Conservation (phyloP, 208 protist genomes). For the Wallacemonas sp. region DNA sequence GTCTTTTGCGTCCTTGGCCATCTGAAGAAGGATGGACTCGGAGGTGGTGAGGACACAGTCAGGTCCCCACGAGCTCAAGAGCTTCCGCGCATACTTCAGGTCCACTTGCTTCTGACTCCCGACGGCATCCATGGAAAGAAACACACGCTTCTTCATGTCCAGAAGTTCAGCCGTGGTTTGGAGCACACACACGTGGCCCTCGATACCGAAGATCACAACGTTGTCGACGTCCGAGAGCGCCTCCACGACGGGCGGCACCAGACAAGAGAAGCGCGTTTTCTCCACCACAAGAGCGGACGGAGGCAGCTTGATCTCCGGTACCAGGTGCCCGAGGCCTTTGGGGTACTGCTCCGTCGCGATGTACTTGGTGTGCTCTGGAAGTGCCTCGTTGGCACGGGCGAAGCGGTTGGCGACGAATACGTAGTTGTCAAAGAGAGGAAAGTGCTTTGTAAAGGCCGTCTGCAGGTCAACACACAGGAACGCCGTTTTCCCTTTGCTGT, state of each 20-base stretch:
- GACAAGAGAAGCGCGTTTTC: slow-evolving; percentile 63
- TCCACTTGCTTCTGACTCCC: slow-evolving; percentile 74
- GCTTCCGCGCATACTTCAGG: slow-evolving; percentile 46
- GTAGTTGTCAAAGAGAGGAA: slow-evolving; percentile 63
- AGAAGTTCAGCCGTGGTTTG: slow-evolving; percentile 75
- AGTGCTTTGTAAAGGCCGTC: slow-evolving; percentile 54
- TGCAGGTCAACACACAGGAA: slow-evolving; percentile 81
- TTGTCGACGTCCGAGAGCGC: slow-evolving; percentile 43
- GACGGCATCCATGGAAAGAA: slow-evolving; percentile 63
- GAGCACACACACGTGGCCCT: slow-evolving; percentile 78
- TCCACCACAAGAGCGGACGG: slow-evolving; percentile 25
- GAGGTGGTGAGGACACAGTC: slow-evolving; percentile 63
- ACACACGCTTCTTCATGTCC: slow-evolving; percentile 65
- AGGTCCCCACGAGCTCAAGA: slow-evolving; percentile 60
- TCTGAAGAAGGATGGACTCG: slow-evolving; percentile 70
- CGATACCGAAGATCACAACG: slow-evolving; percentile 82
- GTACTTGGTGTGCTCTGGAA: slow-evolving; percentile 67
- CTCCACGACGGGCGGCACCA: slow-evolving; percentile 52
- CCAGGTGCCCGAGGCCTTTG: slow-evolving; percentile 61
- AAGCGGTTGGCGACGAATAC: slow-evolving; percentile 81
- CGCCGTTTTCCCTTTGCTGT: slow-evolving; percentile 54
- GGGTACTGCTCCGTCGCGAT: slow-evolving; percentile 86
- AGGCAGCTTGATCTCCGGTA: slow-evolving; percentile 59
- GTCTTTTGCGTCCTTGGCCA: slow-evolving; percentile 63
- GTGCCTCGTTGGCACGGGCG: slow-evolving; percentile 37